Evolutionary conservation across 371 early-diverging fungal genomes (phyloP), one percentile per base, ranked within the genome.

Genomic region (Mortierella polycephala): DNA sequence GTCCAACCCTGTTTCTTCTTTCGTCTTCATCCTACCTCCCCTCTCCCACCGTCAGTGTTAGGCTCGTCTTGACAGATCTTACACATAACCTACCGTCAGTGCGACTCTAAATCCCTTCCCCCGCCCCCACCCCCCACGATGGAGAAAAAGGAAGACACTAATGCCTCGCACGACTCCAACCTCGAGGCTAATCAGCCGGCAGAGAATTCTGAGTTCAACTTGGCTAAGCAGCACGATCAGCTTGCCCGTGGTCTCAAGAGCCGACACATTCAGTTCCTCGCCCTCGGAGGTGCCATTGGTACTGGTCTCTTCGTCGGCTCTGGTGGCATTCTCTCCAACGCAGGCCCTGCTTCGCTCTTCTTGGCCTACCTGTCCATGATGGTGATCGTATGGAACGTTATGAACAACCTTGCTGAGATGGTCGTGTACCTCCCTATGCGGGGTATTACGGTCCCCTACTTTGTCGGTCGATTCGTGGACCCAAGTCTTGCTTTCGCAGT

Each of bases 291-390:
- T 66, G 91, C 92, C 10, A 90, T 70, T 46, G 75, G 92, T 52
- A 96, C 95, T 5, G 96, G 96, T 52, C 86, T 96, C 58, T 96
- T 96, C 74, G 82, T 96, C 12, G 94, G 92, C 14, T 90, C 94
- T 54, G 96, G 96, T 57, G 80, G 83, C 20, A 88, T 92, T 50
- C 84, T 96, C 37, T 85, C 89, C 5, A 57, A 67, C 7, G 93
- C 93, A 6, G 96, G 96, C 11, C 94, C 96, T 16, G 91, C 85
- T 13, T 93, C 95, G 57, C 88, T 91, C 7, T 83, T 95, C 62
- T 64, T 93, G 39, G 92, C 93, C 16, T 96, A 91, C 72, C 57
- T 75, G 30, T 67, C 89, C n/a, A 90, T 92, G 52, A 93, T 91
- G 51, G 65, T 89, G n/a, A 87, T 94, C 90, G 93, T 96, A 0